phyloP scores from a whole-genome alignment of 305 asterid genomes.

The Salvia sclarea region DNA sequence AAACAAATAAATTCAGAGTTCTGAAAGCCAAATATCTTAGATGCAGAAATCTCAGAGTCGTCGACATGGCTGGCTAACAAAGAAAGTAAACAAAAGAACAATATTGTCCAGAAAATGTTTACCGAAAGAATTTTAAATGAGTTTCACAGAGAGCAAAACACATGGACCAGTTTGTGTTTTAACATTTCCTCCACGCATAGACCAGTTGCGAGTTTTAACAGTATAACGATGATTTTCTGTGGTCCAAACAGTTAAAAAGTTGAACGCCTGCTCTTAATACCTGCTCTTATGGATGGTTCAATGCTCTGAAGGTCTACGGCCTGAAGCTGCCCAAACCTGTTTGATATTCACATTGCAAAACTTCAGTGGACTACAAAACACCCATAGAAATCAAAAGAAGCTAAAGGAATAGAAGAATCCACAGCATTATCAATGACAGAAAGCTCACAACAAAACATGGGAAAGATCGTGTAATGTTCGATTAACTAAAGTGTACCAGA shows the following conservation, averaged over 20 bases:
- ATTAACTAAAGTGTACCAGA: background rate
- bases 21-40: background rate
- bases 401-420: background rate
- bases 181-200: background rate
- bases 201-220: no score
- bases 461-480: background rate
- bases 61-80: background rate
- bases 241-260: no score
- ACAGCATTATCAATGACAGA: background rate
- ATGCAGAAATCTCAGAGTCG: background rate
- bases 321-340: slow-evolving; percentile 97
- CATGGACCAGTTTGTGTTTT: background rate
- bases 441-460: background rate
- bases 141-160: background rate
- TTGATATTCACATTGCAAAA: slow-evolving; percentile 20
- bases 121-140: background rate
- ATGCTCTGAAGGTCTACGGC: slow-evolving; percentile 80
- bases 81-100: background rate
- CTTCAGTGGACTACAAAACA: background rate
- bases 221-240: background rate
- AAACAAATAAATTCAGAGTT: background rate
- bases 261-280: no score
- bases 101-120: background rate
- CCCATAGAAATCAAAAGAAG: background rate
- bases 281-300: slow-evolving; percentile 92